Conservation (phyloP, 257 asterid species). For the Jacaranda mimosifolia region DNA sequence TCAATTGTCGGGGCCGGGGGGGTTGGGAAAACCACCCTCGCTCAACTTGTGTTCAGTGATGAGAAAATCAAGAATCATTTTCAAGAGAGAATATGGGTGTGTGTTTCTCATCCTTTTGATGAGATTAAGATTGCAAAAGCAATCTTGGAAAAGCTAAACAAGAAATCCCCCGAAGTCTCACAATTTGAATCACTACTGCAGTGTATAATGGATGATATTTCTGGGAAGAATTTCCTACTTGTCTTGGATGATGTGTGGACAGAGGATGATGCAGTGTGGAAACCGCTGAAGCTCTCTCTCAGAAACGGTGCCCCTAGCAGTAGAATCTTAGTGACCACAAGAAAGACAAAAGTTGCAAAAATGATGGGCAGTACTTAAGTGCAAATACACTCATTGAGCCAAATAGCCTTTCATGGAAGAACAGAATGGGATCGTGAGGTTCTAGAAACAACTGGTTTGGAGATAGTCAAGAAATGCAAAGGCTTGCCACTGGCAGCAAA, state of each 20-base stretch:
- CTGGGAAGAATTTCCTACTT: slow-evolving; percentile 37
- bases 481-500: slow-evolving; percentile 8
- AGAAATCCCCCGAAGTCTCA: slow-evolving; percentile 19
- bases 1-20: not conserved
- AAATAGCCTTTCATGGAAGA: not conserved
- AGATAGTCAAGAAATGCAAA: slow-evolving; percentile 28
- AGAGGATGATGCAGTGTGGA: slow-evolving; percentile 34
- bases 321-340: slow-evolving; percentile 25
- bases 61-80: not conserved
- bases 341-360: not conserved
- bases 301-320: slow-evolving; percentile 38
- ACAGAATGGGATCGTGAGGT: not conserved
- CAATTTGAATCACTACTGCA: slow-evolving; percentile 32
- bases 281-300: slow-evolving; percentile 34
- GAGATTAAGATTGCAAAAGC: slow-evolving; percentile 47
- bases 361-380: not conserved
- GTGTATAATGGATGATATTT: slow-evolving; percentile 13
- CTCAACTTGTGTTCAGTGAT: slow-evolving; percentile 2
- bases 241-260: slow-evolving; percentile 51
- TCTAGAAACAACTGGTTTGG: slow-evolving; percentile 6
- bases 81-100: slow-evolving; percentile 12
- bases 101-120: slow-evolving; percentile 41
- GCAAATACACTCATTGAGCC: not conserved
- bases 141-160: slow-evolving; percentile 37
- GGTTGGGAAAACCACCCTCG: not conserved